Conservation (phyloP, 2,329 filamentous ascomycete genomes). For the Calonectria pauciramosa region DNA sequence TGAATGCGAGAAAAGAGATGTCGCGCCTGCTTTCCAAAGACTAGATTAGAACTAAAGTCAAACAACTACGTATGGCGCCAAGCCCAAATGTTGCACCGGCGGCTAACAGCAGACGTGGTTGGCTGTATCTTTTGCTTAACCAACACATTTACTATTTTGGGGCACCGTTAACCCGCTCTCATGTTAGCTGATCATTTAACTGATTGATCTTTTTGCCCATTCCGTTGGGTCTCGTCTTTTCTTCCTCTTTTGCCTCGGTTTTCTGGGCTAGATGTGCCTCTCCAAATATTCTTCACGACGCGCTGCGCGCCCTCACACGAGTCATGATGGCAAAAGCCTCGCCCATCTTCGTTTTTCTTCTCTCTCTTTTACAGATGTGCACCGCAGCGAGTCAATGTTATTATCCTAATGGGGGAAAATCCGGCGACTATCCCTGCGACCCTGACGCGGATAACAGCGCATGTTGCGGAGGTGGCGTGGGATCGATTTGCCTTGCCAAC, state of each 20-base stretch:
- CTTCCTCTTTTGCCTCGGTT: too few species aligned
- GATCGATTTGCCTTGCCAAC: conserved; percentile 39
- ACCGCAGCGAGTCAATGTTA: conserved; percentile 33
- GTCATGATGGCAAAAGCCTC: too few species aligned
- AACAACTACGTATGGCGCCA: not conserved
- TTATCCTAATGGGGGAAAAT: conserved; percentile 35
- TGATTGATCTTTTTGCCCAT: not conserved
- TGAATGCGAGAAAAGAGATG: too few species aligned
- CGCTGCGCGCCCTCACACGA: too few species aligned
- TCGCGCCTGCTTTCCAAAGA: too few species aligned
- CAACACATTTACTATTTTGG: not conserved
- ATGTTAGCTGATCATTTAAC: not conserved
- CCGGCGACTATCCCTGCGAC: conserved; percentile 36
- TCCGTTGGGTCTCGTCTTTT: not conserved
- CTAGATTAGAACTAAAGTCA: not conserved
- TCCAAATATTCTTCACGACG: too few species aligned
- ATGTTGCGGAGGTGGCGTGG: conserved; percentile 38
- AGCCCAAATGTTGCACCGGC: too few species aligned
- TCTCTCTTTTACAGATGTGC: conserved; percentile 15
- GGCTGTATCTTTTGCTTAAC: not conserved
- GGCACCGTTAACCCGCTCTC: not conserved
- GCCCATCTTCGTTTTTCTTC: not conserved
- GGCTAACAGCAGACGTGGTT: too few species aligned
- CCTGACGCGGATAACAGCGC: conserved; percentile 33
- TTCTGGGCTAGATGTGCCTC: too few species aligned